These are phyloP conservation scores for Alternaria alternata DNA, from an alignment of 2,329 filamentous ascomycete species.

Conservation along the genomic window DNA sequence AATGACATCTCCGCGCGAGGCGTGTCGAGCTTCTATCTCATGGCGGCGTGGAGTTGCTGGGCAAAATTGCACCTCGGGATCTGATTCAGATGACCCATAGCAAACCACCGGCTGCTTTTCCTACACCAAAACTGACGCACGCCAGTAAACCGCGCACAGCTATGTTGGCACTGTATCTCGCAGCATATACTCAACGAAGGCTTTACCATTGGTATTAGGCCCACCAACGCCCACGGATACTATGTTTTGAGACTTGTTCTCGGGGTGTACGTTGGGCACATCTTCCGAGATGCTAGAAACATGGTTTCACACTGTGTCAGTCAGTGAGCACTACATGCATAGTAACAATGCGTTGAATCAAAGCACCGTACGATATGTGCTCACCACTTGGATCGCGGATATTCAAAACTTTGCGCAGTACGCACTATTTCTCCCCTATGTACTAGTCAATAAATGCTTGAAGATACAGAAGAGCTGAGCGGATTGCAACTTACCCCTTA, in stretches of 20 bases:
- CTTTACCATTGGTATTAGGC: neutral
- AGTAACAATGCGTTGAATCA: neutral
- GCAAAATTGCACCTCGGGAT: neutral
- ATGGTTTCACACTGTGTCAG: neutral
- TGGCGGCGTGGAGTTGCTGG: neutral
- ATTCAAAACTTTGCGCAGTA: neutral
- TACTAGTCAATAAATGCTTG: neutral
- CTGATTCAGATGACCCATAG: neutral
- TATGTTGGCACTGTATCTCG: neutral
- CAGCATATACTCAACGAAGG: neutral
- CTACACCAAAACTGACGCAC: too few relatives aligned
- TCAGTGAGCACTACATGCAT: neutral
- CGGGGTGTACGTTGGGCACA: neutral
- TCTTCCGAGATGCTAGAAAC: neutral
- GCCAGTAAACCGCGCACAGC: neutral
- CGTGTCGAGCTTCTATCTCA: neutral
- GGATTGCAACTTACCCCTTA: neutral
- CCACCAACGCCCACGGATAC: accelerated
- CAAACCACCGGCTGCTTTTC: neutral
- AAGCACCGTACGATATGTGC: neutral
- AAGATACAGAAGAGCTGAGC: neutral
- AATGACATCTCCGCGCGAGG: neutral
- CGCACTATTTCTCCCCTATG: neutral
- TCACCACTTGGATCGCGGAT: neutral
- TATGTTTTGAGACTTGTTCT: neutral